These are phyloP conservation scores for Rhynchospora tenuis DNA, from an alignment of 176 grass and related monocot genomes.

Conservation along the genomic window DNA sequence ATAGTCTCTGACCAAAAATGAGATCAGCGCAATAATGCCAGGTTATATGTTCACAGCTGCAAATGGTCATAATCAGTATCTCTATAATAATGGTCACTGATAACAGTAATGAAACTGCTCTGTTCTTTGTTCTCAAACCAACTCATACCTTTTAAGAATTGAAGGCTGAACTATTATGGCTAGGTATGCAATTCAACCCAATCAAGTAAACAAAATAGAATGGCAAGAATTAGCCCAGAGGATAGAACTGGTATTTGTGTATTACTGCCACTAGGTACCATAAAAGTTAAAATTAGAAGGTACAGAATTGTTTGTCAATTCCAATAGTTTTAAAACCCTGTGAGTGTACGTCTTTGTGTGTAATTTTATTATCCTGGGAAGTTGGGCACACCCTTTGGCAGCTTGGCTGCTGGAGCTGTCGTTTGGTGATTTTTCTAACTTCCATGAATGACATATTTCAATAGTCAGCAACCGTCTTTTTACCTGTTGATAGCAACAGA, in stretches of 20 bases:
- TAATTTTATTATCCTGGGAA: not conserved
- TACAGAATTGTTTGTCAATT: too few relatives aligned
- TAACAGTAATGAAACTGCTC: not conserved
- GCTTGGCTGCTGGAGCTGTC: not conserved
- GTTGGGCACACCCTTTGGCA: not conserved
- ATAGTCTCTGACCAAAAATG: not conserved
- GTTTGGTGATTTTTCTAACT: too few relatives aligned
- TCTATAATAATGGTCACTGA: not conserved
- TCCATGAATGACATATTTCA: too few relatives aligned
- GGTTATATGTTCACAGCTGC: not conserved
- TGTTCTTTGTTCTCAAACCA: not conserved
- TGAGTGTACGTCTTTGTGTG: not conserved
- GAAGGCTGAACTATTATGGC: not conserved
- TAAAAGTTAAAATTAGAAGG: too few relatives aligned
- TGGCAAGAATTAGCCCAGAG: not conserved
- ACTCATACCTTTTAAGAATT: not conserved
- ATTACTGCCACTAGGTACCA: too few relatives aligned
- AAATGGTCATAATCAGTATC: not conserved
- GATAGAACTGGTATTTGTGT: not conserved
- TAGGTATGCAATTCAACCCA: not conserved
- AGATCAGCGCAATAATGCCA: not conserved
- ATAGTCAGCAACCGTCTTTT: not conserved
- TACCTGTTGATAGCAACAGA: not conserved
- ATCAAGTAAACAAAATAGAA: not conserved
- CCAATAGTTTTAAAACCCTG: not conserved